A percentile compares a stretch with the other conserved stretches of the same genome.
Evolutionary conservation across 106 monocot genomes (phyloP).

Genomic region (Dendrobium nobile): DNA sequence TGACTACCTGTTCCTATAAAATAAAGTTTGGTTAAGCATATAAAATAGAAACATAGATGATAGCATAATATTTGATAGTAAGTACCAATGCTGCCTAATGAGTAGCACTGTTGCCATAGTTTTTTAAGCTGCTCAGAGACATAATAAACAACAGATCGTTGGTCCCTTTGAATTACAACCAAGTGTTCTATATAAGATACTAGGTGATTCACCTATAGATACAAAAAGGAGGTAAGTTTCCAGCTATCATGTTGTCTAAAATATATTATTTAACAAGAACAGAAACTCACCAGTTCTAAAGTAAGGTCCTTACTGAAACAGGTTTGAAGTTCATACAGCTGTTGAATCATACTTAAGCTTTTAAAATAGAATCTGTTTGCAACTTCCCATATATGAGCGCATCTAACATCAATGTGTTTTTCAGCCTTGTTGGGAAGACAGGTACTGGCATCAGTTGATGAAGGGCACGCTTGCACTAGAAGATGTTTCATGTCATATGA

Average conservation of each 20-base stretch:
- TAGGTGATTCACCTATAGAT: slow-evolving; percentile 54
- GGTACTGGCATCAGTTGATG: neutral
- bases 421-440: slow-evolving; percentile 5
- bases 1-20: slow-evolving; percentile 17
- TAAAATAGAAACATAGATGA: neutral
- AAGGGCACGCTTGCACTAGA: slow-evolving; percentile 21
- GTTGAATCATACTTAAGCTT: slow-evolving; percentile 60
- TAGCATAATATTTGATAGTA: neutral
- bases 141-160: slow-evolving; percentile 46
- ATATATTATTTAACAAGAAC: neutral
- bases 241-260: neutral
- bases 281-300: slow-evolving; percentile 51
- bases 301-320: slow-evolving; percentile 69
- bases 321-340: slow-evolving; percentile 37
- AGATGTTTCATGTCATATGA: slow-evolving; percentile 67
- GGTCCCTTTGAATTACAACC: slow-evolving; percentile 56
- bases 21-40: neutral
- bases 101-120: slow-evolving; percentile 23
- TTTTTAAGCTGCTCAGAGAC: slow-evolving; percentile 36
- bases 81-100: slow-evolving; percentile 38
- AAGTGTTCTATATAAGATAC: slow-evolving; percentile 76
- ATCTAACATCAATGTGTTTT: slow-evolving; percentile 10
- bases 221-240: neutral
- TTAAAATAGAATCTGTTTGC: slow-evolving; percentile 66
- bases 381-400: slow-evolving; percentile 29